Evolutionary conservation across 1,284 basidiomycete genomes (phyloP), one percentile per base, ranked within the genome.

Genomic region (Cutaneotrichosporon cavernicola): DNA sequence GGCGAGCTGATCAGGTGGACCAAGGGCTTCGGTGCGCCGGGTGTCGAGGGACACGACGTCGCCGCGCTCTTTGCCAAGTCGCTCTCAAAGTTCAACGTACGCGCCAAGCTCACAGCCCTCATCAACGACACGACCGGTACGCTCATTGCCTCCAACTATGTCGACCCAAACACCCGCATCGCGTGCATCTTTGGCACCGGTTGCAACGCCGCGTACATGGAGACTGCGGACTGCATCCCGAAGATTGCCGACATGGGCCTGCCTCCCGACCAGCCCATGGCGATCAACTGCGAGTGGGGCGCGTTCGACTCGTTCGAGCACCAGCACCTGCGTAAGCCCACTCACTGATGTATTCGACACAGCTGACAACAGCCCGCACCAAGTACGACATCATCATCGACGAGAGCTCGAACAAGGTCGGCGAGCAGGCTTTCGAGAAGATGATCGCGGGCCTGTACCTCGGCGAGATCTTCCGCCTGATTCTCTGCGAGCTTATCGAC

Each of bases 101-200:
- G 90, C 1, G 87, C 93, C 55, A 83, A 86, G 65, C 82, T 97
- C 47, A 89, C 90, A 7, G 92, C 93, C 0, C 82, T 96, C 30
- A 96, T 96, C 80, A 98, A 97, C 80, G 96, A 99, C 81, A 98
- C 96, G 0, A 98, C 96, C 0, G 95, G 95, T 59, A 97, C 95
- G 4, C 86, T 99, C 40, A 94, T 99, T 71, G 96, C 96, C 7
- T 97, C 94, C 7, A 90, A 92, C 82, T 99, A 99, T 73, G 94
- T 98, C 70, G 91, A 92, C 76, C 90, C 91, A 2, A 83, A 82
- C 71, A 97, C 95, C 47, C 90, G 90, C 77, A 96, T 97, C 69
- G 95, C 92, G 1, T 90, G 92, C 77, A 99, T 99, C 76, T 97
- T 98, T 73, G 97, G 96, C 46, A 99, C 96, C 2, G 96, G 96